Conservation (phyloP, 495 filamentous ascomycete genomes). For the Diplogelasinospora grovesii region DNA sequence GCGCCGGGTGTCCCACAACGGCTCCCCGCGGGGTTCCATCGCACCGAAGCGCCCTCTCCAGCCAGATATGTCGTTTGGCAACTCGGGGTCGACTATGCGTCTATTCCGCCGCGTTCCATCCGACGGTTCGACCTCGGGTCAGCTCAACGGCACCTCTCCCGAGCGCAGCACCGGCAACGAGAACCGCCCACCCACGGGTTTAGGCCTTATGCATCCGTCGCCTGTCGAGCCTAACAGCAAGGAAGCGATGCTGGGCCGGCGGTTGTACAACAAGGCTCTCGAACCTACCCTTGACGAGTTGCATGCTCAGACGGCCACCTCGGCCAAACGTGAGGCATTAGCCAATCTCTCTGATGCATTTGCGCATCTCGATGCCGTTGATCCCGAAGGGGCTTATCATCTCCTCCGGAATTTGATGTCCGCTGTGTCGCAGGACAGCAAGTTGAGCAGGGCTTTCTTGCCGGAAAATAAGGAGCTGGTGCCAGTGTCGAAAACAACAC, state of each 20-base stretch:
- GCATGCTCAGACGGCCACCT: conserved; percentile 67
- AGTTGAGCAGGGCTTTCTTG: conserved; percentile 33
- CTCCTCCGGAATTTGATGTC: conserved; percentile 63
- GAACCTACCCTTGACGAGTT: conserved; percentile 78
- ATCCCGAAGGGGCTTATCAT: conserved; percentile 86
- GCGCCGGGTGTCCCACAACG: conserved; percentile 32
- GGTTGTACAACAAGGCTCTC: conserved; percentile 70
- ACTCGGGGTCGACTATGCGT: conserved; percentile 79
- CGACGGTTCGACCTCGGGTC: conserved; percentile 47
- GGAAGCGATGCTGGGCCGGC: conserved; percentile 70
- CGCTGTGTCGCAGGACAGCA: conserved; percentile 34
- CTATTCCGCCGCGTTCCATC: conserved; percentile 82
- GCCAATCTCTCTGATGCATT: conserved; percentile 76
- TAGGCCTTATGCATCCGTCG: conserved; percentile 13
- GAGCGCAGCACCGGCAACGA: conserved; percentile 34
- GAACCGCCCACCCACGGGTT: conserved; percentile 32
- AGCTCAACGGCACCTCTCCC: conserved; percentile 20
- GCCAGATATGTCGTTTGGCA: conserved; percentile 83
- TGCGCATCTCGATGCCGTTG: conserved; percentile 72
- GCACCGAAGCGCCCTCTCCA: conserved; percentile 69
- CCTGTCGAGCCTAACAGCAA: conserved; percentile 57
- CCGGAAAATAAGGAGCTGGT: conserved; percentile 2
- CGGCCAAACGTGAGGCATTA: conserved; percentile 72
- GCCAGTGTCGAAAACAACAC: conserved; percentile 12
- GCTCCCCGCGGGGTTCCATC: conserved; percentile 42